These are phyloP conservation scores for Dillenia turbinata DNA, from an alignment of 164 flowering plant species.

Conservation along the genomic window DNA sequence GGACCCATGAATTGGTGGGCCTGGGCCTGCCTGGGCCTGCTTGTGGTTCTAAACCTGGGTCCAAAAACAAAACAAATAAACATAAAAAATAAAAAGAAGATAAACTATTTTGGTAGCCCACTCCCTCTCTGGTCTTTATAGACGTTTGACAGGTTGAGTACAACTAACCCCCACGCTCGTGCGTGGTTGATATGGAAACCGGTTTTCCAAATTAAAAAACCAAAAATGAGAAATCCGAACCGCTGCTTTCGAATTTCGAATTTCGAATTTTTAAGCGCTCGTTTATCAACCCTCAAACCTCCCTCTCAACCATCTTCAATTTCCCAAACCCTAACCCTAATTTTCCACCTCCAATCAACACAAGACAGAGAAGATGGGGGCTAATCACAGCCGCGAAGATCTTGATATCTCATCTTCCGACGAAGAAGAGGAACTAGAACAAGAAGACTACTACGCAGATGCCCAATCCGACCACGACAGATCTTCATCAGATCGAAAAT, in stretches of 20 bases:
- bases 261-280: background rate
- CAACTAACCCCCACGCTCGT: no score
- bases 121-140: no score
- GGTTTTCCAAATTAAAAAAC: background rate
- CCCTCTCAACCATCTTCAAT: background rate
- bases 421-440: conserved; percentile 23
- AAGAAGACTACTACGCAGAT: conserved; percentile 19
- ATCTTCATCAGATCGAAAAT: conserved; percentile 19
- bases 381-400: conserved; percentile 60
- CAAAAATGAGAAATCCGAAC: background rate
- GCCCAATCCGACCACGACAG: conserved; percentile 7
- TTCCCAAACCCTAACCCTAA: background rate
- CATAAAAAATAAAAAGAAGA: no score
- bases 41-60: no score
- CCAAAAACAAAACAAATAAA: no score
- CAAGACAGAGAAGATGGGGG: conserved; percentile 40
- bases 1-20: no score
- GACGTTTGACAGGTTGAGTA: no score
- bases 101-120: no score
- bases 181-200: background rate
- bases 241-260: conserved; percentile 6
- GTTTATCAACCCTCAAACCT: background rate
- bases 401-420: conserved; percentile 53
- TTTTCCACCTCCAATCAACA: background rate
- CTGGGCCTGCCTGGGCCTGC: no score